Base-by-base conservation (phyloP, 2,329 filamentous ascomycete species). In the Diaporthe citrichinensis region DNA sequence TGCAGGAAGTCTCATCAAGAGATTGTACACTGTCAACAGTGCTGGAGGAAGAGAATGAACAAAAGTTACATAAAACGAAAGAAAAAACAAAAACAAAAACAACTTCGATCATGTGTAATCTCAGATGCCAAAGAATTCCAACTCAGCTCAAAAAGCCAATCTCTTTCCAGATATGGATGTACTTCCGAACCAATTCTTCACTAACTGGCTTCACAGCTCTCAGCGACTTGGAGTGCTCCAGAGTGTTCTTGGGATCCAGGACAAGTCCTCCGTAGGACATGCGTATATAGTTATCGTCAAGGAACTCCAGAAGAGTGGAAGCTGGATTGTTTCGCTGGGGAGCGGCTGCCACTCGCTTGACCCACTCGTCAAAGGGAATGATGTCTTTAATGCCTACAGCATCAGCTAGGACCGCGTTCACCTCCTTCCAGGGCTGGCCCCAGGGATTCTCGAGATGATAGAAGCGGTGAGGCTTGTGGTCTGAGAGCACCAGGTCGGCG, bases 401-500 rank as follows among this genome's bases (percentile, higher is more conserved):
- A 20, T 41, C 36, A 17, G 58, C 58, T 14, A 61, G n/a, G 1
- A 61, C 9, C 36, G 3, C 2, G 7, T 41, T 41, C 1, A 61
- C 58, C 36, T 61, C 58, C 62, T 41, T 57, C 74, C 74, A 76
- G 2, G 44, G 36, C 46, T 71, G 71, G 1, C 71, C 36, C 15
- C 71, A 39, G 3, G 71, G 71, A 10, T 69, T 74, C n/a, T 76
- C 74, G 15, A 76, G 39, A 10, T 76, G 71, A 5, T 76, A 76
- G 4, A 76, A 49, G 1, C 55, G 44, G 20, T 55, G 10, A 14
- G 78, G 72, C 8, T 12, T 14, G 3, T 41, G 58, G 36, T 20
- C n/a, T 53, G 9, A 25, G 3, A 79, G 61, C 36, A 41, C 58
- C n/a, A 84, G 75, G 23, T 84, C 82, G 1, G 68, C 76, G 28